Conservation (phyloP, 2,329 filamentous ascomycete species). For the Microdochium trichocladiopsis region DNA sequence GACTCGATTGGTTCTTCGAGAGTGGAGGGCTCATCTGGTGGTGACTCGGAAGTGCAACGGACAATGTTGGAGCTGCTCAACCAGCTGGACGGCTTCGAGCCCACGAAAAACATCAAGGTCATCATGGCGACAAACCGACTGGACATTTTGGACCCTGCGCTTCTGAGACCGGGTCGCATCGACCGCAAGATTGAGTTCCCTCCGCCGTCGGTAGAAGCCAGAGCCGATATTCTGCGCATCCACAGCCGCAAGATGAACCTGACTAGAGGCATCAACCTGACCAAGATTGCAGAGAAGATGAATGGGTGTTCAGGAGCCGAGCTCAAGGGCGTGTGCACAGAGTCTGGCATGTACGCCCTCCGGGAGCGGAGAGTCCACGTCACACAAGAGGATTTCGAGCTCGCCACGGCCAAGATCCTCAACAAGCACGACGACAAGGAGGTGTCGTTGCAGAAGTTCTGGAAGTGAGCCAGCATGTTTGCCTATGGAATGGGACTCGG, state of each 20-base stretch:
- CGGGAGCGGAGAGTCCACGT: slow-evolving; percentile 95
- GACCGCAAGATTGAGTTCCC: slow-evolving; percentile 99
- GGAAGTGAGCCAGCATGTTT: slow-evolving; percentile 53
- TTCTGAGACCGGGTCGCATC: slow-evolving; percentile 93
- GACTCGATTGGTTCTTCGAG: slow-evolving; percentile 97
- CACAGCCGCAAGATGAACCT: slow-evolving; percentile 98
- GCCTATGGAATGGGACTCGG: too few species aligned
- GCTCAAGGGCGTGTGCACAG: slow-evolving; percentile 97
- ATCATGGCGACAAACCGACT: slow-evolving; percentile 99
- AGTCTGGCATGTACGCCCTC: slow-evolving; percentile 96
- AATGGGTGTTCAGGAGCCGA: slow-evolving; percentile 97
- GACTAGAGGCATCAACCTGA: slow-evolving; percentile 93
- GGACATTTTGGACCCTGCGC: slow-evolving; percentile 91
- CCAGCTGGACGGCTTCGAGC: slow-evolving; percentile 97
- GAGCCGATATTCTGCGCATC: slow-evolving; percentile 95
- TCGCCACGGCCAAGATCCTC: slow-evolving; percentile 96
- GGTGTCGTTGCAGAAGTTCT: slow-evolving; percentile 81
- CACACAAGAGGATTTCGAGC: slow-evolving; percentile 97
- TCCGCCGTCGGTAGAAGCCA: slow-evolving; percentile 89
- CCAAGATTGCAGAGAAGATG: slow-evolving; percentile 99
- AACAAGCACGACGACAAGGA: slow-evolving; percentile 99
- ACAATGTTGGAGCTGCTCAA: slow-evolving; percentile 98
- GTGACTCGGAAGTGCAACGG: slow-evolving; percentile 95
- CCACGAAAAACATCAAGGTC: slow-evolving; percentile 99
- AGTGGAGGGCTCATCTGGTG: slow-evolving; percentile 90